Evolutionary conservation across 768 basidiomycete species (phyloP).

Genomic region (Amanita inopinata): DNA sequence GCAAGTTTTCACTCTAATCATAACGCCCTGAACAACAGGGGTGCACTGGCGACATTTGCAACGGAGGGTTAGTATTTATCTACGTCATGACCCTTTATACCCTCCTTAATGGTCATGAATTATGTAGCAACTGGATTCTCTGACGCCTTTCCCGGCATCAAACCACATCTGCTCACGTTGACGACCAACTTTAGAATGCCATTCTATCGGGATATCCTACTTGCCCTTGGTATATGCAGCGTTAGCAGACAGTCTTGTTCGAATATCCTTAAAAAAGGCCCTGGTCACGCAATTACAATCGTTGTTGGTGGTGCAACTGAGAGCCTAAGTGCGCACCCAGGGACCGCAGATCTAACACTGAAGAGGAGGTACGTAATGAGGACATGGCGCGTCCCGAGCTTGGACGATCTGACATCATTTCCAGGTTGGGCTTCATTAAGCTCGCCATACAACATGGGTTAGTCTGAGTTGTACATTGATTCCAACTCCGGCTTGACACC

Average conservation of each 20-base stretch:
- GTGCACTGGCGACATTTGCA: conserved; percentile 90
- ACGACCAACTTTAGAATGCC: conserved; percentile 87
- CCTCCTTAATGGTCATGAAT: conserved; percentile 1
- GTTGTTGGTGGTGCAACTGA: conserved; percentile 97
- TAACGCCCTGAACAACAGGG: conserved; percentile 44
- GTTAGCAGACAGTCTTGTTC: conserved; percentile 88
- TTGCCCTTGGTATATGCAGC: conserved; percentile 83
- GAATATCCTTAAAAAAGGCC: conserved; percentile 66
- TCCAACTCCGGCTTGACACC: neutral
- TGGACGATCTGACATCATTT: neutral
- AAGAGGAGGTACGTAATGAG: conserved; percentile 45
- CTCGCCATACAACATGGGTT: conserved; percentile 85
- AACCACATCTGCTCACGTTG: conserved; percentile 87
- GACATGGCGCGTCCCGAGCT: too few relatives aligned
- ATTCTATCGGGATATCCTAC: conserved; percentile 85
- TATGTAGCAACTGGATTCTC: conserved; percentile 84
- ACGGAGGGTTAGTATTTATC: conserved; percentile 60
- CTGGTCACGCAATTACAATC: conserved; percentile 74
- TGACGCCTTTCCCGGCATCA: conserved; percentile 79
- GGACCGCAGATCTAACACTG: conserved; percentile 88
- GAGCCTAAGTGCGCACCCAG: conserved; percentile 87
- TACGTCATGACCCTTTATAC: conserved; percentile 4
- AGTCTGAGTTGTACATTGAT: conserved; percentile 13
- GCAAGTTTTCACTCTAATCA: neutral
- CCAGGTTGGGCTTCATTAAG: conserved; percentile 90